Evolutionary conservation across 148 eudicot genomes (phyloP).

Genomic region (Salicornia ramosissima): DNA sequence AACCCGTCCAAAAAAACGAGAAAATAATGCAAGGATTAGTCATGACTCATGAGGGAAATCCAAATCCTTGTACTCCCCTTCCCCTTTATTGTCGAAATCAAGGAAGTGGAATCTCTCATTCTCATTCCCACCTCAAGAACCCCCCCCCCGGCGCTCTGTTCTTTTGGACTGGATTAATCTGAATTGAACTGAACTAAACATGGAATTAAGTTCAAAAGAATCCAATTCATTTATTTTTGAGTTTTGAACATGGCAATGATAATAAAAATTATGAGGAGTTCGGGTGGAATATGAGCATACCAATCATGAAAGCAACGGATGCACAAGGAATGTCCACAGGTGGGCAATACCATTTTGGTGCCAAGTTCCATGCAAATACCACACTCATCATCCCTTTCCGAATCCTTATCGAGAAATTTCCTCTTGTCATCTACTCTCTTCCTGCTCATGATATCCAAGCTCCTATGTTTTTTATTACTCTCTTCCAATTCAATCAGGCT

Average conservation of each 20-base stretch:
- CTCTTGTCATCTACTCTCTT: conserved; percentile 35
- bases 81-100: neutral
- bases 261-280: neutral
- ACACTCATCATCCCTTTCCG: conserved; percentile 70
- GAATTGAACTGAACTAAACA: no score
- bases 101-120: neutral
- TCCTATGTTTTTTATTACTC: conserved; percentile 22
- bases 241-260: neutral
- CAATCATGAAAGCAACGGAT: conserved; percentile 69
- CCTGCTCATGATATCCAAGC: conserved; percentile 17
- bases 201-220: no score
- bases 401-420: conserved; percentile 26
- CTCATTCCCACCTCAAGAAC: neutral
- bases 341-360: conserved; percentile 63
- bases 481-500: conserved; percentile 40
- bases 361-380: conserved; percentile 80
- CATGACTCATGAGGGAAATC: neutral
- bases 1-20: no score
- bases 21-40: neutral
- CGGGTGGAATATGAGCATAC: conserved; percentile 30
- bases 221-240: no score
- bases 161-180: no score
- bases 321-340: conserved; percentile 87
- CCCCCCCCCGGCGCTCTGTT: neutral
- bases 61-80: neutral